Evolutionary conservation across 1,284 basidiomycete genomes (phyloP).

Genomic region (Moesziomyces parantarcticus): DNA sequence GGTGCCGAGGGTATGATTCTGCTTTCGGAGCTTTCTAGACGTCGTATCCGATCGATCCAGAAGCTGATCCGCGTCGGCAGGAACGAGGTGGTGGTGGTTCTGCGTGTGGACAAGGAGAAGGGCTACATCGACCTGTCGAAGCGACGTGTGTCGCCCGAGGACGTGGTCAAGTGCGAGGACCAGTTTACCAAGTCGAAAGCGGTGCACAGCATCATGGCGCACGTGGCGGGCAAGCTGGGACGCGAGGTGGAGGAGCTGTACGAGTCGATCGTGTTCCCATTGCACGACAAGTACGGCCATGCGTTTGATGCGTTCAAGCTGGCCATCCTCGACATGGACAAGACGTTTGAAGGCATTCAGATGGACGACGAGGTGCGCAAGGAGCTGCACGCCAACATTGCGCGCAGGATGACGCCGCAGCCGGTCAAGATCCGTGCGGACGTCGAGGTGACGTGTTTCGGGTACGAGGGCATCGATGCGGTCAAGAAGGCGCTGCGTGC

Average conservation of each 20-base stretch:
- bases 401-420: constrained; percentile 93
- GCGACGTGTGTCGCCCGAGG: constrained; percentile 97
- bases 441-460: constrained; percentile 96
- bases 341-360: constrained; percentile 80
- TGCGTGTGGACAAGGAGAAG: constrained; percentile 99
- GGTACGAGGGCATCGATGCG: constrained; percentile 95
- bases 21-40: constrained; percentile 92
- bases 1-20: constrained; percentile 99
- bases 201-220: constrained; percentile 65
- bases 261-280: constrained; percentile 91
- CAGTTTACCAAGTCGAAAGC: constrained; percentile 95
- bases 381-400: constrained; percentile 86
- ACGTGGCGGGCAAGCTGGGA: constrained; percentile 64
- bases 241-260: constrained; percentile 81
- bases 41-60: constrained; percentile 97
- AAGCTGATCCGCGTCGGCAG: constrained; percentile 97
- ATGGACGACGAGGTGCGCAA: constrained; percentile 74
- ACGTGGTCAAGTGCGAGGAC: constrained; percentile 98
- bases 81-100: constrained; percentile 98
- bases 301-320: constrained; percentile 98
- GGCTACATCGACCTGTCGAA: constrained; percentile 99
- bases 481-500: constrained; percentile 91
- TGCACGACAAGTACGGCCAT: constrained; percentile 91
- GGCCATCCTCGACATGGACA: constrained; percentile 80
- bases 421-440: constrained; percentile 99